phyloP scores from a whole-genome alignment of 495 filamentous ascomycete species.

The Melanomma pulvis-pyrius region DNA sequence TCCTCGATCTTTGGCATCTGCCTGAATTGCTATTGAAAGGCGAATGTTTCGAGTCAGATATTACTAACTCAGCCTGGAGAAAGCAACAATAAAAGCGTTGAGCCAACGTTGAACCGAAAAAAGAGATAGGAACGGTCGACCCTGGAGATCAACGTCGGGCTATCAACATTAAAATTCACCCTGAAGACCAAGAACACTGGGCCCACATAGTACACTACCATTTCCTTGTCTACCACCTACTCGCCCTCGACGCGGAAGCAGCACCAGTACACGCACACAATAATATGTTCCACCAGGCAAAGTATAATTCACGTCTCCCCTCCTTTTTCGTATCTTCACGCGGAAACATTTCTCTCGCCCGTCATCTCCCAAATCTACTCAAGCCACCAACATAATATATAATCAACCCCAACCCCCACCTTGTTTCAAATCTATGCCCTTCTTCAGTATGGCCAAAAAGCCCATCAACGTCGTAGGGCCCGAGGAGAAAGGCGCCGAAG shows the following conservation, averaged over 20 bases:
- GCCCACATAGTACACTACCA: not conserved
- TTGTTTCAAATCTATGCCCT: not conserved
- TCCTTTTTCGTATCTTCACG: constrained; percentile 4
- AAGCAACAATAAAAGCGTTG: not conserved
- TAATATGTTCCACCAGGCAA: not conserved
- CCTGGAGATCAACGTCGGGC: not conserved
- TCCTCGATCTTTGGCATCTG: not conserved
- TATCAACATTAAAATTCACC: not conserved
- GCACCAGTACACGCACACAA: not conserved
- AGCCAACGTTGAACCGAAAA: not conserved
- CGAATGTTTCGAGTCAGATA: not conserved
- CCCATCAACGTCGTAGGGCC: not conserved
- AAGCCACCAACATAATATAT: not conserved
- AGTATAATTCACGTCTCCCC: not conserved
- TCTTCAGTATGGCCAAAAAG: constrained; percentile 13
- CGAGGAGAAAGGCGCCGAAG: not conserved
- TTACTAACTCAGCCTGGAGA: not conserved
- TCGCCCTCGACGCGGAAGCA: not conserved
- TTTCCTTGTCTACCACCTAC: not conserved
- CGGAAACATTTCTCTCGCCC: constrained; percentile 10
- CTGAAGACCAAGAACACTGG: not conserved
- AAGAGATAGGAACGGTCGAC: not conserved
- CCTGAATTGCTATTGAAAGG: not conserved
- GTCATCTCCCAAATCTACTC: not conserved
- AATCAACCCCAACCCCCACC: not conserved